phyloP scores from a whole-genome alignment of 371 early-diverging fungal species.

The Blakeslea trispora region DNA sequence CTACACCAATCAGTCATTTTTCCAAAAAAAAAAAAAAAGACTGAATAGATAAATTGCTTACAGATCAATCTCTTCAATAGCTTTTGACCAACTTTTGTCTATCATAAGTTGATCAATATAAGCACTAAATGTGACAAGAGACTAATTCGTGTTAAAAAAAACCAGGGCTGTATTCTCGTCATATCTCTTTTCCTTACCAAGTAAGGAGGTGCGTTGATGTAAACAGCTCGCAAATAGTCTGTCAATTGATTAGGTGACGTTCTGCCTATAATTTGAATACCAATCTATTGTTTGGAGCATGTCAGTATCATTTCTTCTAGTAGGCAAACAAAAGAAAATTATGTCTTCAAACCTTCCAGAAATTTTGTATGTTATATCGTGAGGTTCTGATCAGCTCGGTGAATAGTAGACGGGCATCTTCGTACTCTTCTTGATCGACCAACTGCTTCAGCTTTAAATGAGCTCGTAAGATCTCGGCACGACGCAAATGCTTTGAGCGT shows the following conservation, averaged over 20 bases:
- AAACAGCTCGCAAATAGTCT: slow-evolving; percentile 15
- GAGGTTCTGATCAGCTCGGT: slow-evolving; percentile 13
- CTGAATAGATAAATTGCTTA: slow-evolving; percentile 1
- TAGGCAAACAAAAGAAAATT: not conserved
- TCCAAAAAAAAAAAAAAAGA: not conserved
- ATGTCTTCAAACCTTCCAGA: slow-evolving; percentile 11
- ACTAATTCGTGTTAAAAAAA: slow-evolving; percentile 1
- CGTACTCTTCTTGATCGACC: slow-evolving; percentile 11
- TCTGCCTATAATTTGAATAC: slow-evolving; percentile 16
- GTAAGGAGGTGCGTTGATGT: slow-evolving; percentile 1
- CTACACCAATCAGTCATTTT: slow-evolving; percentile 1
- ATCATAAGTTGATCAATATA: slow-evolving; percentile 14
- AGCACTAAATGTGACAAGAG: slow-evolving; percentile 13
- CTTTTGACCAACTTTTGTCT: slow-evolving; percentile 1
- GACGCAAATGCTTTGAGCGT: not conserved
- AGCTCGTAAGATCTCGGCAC: not conserved
- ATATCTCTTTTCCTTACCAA: not conserved
- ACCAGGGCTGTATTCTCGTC: not conserved
- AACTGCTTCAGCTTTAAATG: slow-evolving; percentile 5
- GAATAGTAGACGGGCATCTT: slow-evolving; percentile 9
- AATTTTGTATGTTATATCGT: slow-evolving; percentile 1
- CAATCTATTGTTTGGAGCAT: slow-evolving; percentile 2
- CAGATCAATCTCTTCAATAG: slow-evolving; percentile 15
- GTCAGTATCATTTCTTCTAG: not conserved
- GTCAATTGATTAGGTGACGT: slow-evolving; percentile 6